These are phyloP conservation scores for Coniella vitis DNA, from an alignment of 2,329 filamentous ascomycete genomes.

Conservation along the genomic window DNA sequence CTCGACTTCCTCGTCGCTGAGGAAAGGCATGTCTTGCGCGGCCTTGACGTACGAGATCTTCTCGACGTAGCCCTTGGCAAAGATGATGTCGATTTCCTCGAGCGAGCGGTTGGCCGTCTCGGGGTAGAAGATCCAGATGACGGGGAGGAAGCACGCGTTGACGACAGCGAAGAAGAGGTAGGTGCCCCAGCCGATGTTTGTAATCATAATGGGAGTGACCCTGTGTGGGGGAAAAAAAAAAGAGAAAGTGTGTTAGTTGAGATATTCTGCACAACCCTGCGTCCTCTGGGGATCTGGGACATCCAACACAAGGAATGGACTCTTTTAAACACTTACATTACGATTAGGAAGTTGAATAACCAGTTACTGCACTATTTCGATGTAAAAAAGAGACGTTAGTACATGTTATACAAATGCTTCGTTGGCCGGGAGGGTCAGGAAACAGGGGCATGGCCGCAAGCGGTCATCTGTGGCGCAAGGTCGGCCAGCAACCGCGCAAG, in stretches of 20 bases:
- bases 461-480: too few species aligned
- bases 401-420: too few species aligned
- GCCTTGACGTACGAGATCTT: slow-evolving; percentile 11
- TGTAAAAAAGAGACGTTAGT: slow-evolving; percentile 52
- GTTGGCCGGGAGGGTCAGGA: too few species aligned
- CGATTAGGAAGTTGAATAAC: slow-evolving; percentile 40
- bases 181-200: slow-evolving; percentile 42
- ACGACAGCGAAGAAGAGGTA: slow-evolving; percentile 43
- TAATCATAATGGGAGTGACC: slow-evolving; percentile 57
- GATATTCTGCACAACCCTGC: too few species aligned
- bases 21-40: slow-evolving; percentile 8
- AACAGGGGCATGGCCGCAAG: too few species aligned
- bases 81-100: slow-evolving; percentile 53
- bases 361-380: too few species aligned
- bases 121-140: slow-evolving; percentile 42
- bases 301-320: too few species aligned
- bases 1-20: slow-evolving; percentile 12
- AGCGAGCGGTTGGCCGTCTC: slow-evolving; percentile 43
- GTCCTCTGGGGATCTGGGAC: too few species aligned
- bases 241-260: background rate
- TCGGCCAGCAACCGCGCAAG: too few species aligned
- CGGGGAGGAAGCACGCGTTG: slow-evolving; percentile 45
- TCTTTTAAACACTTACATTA: too few species aligned
- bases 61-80: slow-evolving; percentile 18
- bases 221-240: slow-evolving; percentile 38